A percentile compares a stretch with the other conserved stretches of the same genome.
phyloP scores from a whole-genome alignment of 2,329 filamentous ascomycete genomes.

The Diaporthe longicolla region DNA sequence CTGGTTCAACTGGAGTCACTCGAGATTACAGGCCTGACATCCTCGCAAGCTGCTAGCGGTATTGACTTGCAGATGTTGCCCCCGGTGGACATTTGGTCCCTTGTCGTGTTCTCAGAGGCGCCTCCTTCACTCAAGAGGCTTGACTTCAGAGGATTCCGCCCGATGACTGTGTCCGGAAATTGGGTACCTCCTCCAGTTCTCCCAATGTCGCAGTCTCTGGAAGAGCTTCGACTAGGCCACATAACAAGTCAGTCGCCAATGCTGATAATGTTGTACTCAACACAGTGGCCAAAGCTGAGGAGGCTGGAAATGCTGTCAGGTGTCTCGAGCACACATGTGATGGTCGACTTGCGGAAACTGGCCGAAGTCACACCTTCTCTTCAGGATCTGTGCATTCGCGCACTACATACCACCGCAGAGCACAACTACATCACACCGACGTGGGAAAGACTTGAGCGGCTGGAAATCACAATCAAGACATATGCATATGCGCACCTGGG shows the following conservation, averaged over 20 bases:
- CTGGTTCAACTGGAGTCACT: constrained; percentile 20
- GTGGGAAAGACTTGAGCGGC: constrained; percentile 8
- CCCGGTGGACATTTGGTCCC: neutral
- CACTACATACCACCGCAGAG: neutral
- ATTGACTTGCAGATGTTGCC: neutral
- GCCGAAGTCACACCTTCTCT: constrained; percentile 9
- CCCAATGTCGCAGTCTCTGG: constrained; percentile 1
- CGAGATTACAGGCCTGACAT: neutral
- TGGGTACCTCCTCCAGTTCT: neutral
- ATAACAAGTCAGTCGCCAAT: neutral
- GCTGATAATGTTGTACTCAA: neutral
- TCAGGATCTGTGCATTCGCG: constrained; percentile 7
- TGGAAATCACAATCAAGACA: neutral
- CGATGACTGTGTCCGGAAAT: no score
- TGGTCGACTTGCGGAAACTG: neutral
- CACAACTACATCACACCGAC: neutral
- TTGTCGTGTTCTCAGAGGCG: neutral
- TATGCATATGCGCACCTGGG: neutral
- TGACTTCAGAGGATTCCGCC: neutral
- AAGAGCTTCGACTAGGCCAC: neutral
- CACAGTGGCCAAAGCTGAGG: constrained; percentile 30
- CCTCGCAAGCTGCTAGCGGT: no score
- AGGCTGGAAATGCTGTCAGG: constrained; percentile 2
- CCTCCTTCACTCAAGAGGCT: constrained; percentile 17
- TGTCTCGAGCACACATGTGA: accelerated